Conservation (phyloP, 768 basidiomycete species). For the Mycena rosella region DNA sequence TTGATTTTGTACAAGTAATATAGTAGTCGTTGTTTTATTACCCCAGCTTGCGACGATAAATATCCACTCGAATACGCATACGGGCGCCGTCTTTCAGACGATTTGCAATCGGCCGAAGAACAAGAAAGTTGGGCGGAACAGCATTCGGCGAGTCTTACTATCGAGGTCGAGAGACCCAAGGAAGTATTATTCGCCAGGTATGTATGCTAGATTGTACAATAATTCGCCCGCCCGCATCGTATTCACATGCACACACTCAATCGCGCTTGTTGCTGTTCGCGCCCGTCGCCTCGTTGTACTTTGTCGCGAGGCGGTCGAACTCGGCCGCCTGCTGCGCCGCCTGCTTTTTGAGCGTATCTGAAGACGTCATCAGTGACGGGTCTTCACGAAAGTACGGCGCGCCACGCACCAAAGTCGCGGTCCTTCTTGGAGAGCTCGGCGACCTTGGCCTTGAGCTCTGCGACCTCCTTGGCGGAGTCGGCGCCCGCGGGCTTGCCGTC, state of each 20-base stretch:
- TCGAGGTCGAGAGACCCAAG: constrained; percentile 10
- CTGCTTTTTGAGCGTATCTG: constrained; percentile 88
- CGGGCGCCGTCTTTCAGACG: too few species aligned
- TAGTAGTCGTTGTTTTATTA: neutral
- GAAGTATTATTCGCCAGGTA: constrained; percentile 13
- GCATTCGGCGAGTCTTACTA: too few species aligned
- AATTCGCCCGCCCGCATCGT: neutral
- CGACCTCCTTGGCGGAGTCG: constrained; percentile 69
- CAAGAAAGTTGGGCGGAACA: too few species aligned
- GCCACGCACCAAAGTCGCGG: constrained; percentile 73
- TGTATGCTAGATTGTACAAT: constrained; percentile 30
- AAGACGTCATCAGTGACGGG: too few species aligned
- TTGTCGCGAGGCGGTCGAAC: constrained; percentile 85
- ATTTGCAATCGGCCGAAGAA: too few species aligned
- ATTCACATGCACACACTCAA: constrained; percentile 6
- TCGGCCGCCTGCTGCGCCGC: constrained; percentile 82
- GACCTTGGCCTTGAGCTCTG: constrained; percentile 77
- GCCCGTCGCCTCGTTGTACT: constrained; percentile 80
- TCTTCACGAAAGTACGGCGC: too few species aligned
- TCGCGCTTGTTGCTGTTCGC: constrained; percentile 70
- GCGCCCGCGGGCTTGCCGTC: constrained; percentile 39
- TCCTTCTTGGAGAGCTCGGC: constrained; percentile 67
- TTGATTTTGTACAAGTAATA: neutral
- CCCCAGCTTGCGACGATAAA: neutral
- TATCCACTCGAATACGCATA: too few species aligned